These are phyloP conservation scores for Heliamphora pulchella DNA, from an alignment of 179 eudicot genomes.

Conservation along the genomic window DNA sequence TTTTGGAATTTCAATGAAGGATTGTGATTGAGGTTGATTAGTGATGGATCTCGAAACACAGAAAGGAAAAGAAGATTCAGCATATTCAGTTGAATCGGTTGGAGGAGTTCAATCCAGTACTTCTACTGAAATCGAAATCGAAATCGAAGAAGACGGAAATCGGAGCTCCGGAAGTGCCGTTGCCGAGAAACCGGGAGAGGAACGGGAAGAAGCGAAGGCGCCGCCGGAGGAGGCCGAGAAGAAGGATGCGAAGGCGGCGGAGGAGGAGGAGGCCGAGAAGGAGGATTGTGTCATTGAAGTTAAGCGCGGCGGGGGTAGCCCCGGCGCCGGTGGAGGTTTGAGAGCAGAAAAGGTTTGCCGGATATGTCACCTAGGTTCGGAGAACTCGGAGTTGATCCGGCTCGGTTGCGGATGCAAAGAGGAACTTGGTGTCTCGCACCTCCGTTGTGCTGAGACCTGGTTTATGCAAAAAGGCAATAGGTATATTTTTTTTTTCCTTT, in stretches of 20 bases:
- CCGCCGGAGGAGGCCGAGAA: no score
- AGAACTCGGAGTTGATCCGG: slow-evolving; percentile 22
- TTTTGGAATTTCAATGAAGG: neutral
- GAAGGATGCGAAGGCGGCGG: neutral
- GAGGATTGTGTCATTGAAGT: neutral
- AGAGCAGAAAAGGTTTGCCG: slow-evolving; percentile 39
- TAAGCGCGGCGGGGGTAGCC: neutral
- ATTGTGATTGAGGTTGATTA: neutral
- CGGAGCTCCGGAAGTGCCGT: neutral
- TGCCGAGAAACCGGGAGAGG: neutral
- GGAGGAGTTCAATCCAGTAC: neutral
- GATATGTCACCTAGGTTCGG: slow-evolving; percentile 43
- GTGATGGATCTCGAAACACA: slow-evolving; percentile 9
- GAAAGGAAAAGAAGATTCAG: neutral
- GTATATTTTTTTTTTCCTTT: slow-evolving; percentile 17
- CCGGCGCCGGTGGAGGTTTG: neutral
- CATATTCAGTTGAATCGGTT: neutral
- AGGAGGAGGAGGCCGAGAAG: neutral
- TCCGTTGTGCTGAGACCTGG: slow-evolving; percentile 52
- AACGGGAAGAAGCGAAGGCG: neutral
- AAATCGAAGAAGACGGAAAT: neutral
- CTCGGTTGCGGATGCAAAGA: slow-evolving; percentile 64
- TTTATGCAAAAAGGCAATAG: slow-evolving; percentile 51
- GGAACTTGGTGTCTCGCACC: slow-evolving; percentile 49
- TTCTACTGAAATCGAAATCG: neutral